Percentiles rank a stretch among this genome's conserved stretches.
phyloP scores from a whole-genome alignment of 305 asterid genomes.

The Rubia balearica region DNA sequence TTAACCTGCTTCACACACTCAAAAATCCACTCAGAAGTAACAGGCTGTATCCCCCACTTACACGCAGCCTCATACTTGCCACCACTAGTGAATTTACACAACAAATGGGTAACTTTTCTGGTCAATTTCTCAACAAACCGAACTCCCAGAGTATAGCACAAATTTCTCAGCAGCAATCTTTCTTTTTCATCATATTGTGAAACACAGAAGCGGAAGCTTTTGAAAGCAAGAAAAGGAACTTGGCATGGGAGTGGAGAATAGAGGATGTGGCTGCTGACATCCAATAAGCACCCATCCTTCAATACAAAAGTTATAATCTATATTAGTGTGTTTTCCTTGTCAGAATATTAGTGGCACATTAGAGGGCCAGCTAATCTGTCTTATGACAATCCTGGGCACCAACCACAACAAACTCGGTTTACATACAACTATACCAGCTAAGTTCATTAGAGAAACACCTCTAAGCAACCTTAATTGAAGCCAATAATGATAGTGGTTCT shows the following conservation, averaged over 20 bases:
- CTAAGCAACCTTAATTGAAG: not conserved
- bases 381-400: not conserved
- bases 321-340: constrained; percentile 23
- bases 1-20: constrained; percentile 76
- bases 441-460: constrained; percentile 1
- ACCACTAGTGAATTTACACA: constrained; percentile 72
- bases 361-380: not conserved
- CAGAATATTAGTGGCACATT: not conserved
- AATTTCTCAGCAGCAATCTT: constrained; percentile 61
- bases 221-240: constrained; percentile 74
- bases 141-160: constrained; percentile 76
- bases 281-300: constrained; percentile 80
- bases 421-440: not conserved
- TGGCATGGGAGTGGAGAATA: constrained; percentile 88
- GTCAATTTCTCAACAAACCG: constrained; percentile 59
- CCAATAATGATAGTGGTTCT: not conserved
- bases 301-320: constrained; percentile 22
- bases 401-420: not conserved
- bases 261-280: constrained; percentile 74
- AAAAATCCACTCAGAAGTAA: constrained; percentile 76
- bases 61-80: constrained; percentile 77
- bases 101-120: constrained; percentile 65
- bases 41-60: constrained; percentile 65
- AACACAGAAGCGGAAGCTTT: constrained; percentile 62
- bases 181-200: constrained; percentile 76